phyloP scores from a whole-genome alignment of 1,284 basidiomycete genomes.

The Papiliotrema laurentii region DNA sequence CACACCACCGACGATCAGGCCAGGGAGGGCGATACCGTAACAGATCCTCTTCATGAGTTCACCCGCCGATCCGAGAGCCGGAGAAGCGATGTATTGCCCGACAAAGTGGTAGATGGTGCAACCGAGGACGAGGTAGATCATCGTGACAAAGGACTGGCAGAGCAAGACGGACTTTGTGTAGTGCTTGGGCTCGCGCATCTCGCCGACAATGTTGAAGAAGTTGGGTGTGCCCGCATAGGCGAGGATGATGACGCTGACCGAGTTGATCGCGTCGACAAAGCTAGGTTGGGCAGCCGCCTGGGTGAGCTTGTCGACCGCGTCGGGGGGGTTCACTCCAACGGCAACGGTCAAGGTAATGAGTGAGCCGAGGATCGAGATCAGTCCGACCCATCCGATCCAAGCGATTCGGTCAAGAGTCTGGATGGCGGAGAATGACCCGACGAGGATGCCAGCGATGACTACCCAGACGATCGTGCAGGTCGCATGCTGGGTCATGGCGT shows the following conservation, averaged over 20 bases:
- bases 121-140: constrained; percentile 20
- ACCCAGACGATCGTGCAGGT: constrained; percentile 44
- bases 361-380: constrained; percentile 33
- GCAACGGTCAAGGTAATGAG: constrained; percentile 45
- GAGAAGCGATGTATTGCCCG: constrained; percentile 45
- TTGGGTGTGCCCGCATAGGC: constrained; percentile 31
- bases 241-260: constrained; percentile 39
- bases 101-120: constrained; percentile 28
- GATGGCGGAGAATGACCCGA: constrained; percentile 34
- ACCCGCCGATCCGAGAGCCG: constrained; percentile 49
- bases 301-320: constrained; percentile 22
- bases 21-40: constrained; percentile 41
- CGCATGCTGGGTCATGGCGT: constrained; percentile 41
- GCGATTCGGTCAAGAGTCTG: constrained; percentile 45
- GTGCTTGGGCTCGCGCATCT: constrained; percentile 43
- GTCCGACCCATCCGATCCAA: constrained; percentile 42
- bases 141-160: constrained; percentile 31
- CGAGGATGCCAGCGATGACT: constrained; percentile 32
- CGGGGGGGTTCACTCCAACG: constrained; percentile 41
- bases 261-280: constrained; percentile 41
- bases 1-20: constrained; percentile 27
- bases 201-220: constrained; percentile 44
- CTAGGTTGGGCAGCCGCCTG: constrained; percentile 20
- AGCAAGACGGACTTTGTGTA: constrained; percentile 21
- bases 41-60: constrained; percentile 37